phyloP scores from a whole-genome alignment of 441 rosid genomes.

The Gossypium schwendimanii region DNA sequence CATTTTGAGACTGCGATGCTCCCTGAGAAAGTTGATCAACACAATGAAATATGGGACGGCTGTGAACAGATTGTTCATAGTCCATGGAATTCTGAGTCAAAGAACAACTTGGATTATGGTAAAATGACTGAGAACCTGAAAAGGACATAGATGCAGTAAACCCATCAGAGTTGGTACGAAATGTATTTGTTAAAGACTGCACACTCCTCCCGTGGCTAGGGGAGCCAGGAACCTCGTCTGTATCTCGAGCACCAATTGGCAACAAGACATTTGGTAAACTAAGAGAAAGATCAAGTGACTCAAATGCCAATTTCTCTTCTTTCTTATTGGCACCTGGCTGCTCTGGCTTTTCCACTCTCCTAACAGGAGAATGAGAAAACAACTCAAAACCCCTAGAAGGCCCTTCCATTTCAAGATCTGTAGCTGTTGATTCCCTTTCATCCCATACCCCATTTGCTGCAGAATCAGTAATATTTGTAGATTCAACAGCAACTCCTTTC shows the following conservation, averaged over 20 bases:
- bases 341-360: conserved; percentile 42
- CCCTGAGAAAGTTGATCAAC: conserved; percentile 39
- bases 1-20: conserved; percentile 63
- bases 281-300: conserved; percentile 87
- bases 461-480: conserved; percentile 24
- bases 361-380: conserved; percentile 65
- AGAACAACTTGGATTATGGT: conserved; percentile 96
- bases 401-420: conserved; percentile 59
- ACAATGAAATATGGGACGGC: conserved; percentile 88
- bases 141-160: conserved; percentile 87
- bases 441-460: conserved; percentile 33
- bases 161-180: conserved; percentile 72
- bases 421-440: conserved; percentile 39
- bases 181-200: conserved; percentile 68
- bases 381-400: conserved; percentile 82
- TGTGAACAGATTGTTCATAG: conserved; percentile 87
- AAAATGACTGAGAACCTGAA: conserved; percentile 89
- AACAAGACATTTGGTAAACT: conserved; percentile 83
- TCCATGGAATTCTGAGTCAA: conserved; percentile 79
- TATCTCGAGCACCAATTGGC: conserved; percentile 65
- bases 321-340: conserved; percentile 38
- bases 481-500: conserved; percentile 49
- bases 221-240: conserved; percentile 51
- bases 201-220: conserved; percentile 77
- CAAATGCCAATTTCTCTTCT: conserved; percentile 58